phyloP scores from a whole-genome alignment of 148 eudicot species.

The Vaccinium macrocarpon region DNA sequence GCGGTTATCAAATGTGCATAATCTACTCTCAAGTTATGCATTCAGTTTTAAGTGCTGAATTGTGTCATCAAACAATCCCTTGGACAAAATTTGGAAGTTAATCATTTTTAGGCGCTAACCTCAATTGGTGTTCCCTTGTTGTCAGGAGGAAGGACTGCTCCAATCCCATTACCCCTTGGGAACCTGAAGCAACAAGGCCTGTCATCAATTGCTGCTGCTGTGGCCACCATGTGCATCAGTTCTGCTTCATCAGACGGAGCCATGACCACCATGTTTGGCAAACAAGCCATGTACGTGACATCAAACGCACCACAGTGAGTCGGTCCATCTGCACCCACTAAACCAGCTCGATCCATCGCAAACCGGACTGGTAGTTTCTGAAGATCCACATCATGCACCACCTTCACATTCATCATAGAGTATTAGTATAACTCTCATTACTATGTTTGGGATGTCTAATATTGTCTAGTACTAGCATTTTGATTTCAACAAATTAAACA shows the following conservation, averaged over 20 bases:
- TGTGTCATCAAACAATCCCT: neutral
- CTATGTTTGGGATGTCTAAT: too few relatives aligned
- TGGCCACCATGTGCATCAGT: slow-evolving; percentile 42
- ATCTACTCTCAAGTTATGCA: too few relatives aligned
- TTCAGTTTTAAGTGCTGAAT: too few relatives aligned
- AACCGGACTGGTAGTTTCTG: slow-evolving; percentile 43
- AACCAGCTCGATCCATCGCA: slow-evolving; percentile 41
- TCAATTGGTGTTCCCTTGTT: slow-evolving; percentile 39
- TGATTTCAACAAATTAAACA: too few relatives aligned
- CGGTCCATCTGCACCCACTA: slow-evolving; percentile 47
- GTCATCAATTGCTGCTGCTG: slow-evolving; percentile 41
- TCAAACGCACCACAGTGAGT: slow-evolving; percentile 48
- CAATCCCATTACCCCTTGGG: slow-evolving; percentile 46
- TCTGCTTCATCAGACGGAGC: slow-evolving; percentile 37
- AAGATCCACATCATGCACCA: slow-evolving; percentile 44
- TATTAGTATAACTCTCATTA: neutral
- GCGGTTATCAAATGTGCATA: too few relatives aligned
- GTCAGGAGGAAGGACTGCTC: slow-evolving; percentile 26
- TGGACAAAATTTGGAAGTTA: neutral
- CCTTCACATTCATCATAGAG: slow-evolving; percentile 13
- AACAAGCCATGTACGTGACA: slow-evolving; percentile 41
- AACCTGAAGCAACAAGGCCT: slow-evolving; percentile 41
- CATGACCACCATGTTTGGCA: slow-evolving; percentile 50
- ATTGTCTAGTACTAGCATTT: too few relatives aligned
- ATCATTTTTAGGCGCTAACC: slow-evolving; percentile 15